Base-by-base conservation (phyloP, 129 eudicot genomes). In the carrot (Daucus carota) region DNA sequence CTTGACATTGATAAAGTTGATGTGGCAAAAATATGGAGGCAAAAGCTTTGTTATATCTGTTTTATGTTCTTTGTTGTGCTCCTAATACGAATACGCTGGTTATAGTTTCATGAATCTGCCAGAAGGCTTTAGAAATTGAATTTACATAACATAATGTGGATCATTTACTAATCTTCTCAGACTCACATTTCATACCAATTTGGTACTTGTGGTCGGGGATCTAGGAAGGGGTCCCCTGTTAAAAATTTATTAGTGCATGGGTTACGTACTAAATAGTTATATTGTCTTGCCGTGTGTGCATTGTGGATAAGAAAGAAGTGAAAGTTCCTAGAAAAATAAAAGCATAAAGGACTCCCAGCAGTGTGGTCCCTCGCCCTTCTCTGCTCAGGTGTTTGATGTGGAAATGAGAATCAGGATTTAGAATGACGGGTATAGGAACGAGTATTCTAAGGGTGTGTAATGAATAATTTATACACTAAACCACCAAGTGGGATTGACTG, bases 1-100 rank as follows among this genome's bases (percentile, higher is more conserved):
- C 97, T 88, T 15, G 88, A 93, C 81, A 80, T 87, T 81, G 97
- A 88, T 70, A 87, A 88, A 75, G 85, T 88, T 75, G 93, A 87
- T 83, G 96, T 81, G 70, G 86, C 88, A 28, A 87, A n/a, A 80
- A 82, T 82, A 44, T 73, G 48, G 43, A 41, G 16, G 32, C 11
- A 36, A 67, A 80, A 63, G 76, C 42, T 59, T 28, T 54, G 26
- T 28, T n/a, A 50, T 59, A 26, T 75, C 76, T 34, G 78, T 33
- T 32, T 43, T 34, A n/a, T 34, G 48, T 70, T 60, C 50, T 63
- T 29, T 42, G 28, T 1, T 72, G 28, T 41, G 31, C 34, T 29
- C 10, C 28, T 41, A 24, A 34, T 66, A 73, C 77, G 78, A 65
- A 77, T 81, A 77, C 46, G 34, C 22, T 63, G 47, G 40, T 75